Evolutionary conservation across 2,329 filamentous ascomycete genomes (phyloP).

Genomic region (Harringtonia aguacate): DNA sequence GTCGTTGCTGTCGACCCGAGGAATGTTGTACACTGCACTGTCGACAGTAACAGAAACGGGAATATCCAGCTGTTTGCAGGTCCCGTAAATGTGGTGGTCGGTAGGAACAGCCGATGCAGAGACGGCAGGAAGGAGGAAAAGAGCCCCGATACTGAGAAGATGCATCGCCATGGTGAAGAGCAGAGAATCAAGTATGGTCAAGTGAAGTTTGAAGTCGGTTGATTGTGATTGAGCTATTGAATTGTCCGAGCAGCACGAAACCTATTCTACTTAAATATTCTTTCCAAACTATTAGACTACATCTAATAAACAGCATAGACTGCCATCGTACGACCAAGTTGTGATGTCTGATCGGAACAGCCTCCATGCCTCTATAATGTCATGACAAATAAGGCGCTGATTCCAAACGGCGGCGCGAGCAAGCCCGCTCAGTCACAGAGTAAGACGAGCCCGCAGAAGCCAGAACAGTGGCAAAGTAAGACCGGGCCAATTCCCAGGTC

Average conservation of each 20-base stretch:
- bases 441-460: too few relatives aligned
- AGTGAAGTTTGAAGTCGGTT: background rate
- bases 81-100: background rate
- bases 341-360: background rate
- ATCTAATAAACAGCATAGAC: background rate
- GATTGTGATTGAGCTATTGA: background rate
- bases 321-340: background rate
- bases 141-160: background rate
- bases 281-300: background rate
- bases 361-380: background rate
- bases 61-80: conserved; percentile 1
- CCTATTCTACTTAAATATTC: background rate
- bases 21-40: background rate
- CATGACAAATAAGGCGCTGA: background rate
- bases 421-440: too few relatives aligned
- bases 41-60: background rate
- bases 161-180: background rate
- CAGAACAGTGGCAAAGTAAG: too few relatives aligned
- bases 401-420: background rate
- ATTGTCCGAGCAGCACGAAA: background rate
- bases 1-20: background rate
- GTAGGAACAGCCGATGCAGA: background rate
- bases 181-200: too few relatives aligned
- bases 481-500: too few relatives aligned
- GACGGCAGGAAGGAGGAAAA: background rate